Conservation (phyloP, 2,329 filamentous ascomycete species). For the Ceratocystis destructans region DNA sequence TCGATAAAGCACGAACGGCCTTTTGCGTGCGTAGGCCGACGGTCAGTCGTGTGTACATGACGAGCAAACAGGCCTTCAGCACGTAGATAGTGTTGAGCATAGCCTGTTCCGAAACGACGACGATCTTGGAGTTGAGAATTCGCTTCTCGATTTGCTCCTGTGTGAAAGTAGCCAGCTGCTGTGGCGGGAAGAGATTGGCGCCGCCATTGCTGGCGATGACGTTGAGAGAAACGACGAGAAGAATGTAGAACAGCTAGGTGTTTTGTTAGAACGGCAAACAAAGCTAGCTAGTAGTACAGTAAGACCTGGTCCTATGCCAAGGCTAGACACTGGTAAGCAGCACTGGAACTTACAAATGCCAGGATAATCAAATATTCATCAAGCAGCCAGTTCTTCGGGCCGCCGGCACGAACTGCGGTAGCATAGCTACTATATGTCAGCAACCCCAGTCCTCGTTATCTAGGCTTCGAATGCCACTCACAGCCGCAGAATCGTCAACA, state of each 20-base stretch:
- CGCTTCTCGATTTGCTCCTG: slow-evolving; percentile 28
- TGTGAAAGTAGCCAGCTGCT: slow-evolving; percentile 16
- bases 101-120: slow-evolving; percentile 46
- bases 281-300: not conserved
- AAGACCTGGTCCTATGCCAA: not conserved
- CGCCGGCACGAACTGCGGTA: slow-evolving; percentile 15
- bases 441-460: not conserved
- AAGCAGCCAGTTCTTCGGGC: slow-evolving; percentile 17
- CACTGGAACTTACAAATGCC: slow-evolving; percentile 14
- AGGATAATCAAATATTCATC: slow-evolving; percentile 17
- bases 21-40: slow-evolving; percentile 34
- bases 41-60: slow-evolving; percentile 33
- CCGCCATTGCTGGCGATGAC: slow-evolving; percentile 15
- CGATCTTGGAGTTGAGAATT: slow-evolving; percentile 44
- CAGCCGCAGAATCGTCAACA: slow-evolving; percentile 15
- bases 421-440: slow-evolving; percentile 14
- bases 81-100: slow-evolving; percentile 46
- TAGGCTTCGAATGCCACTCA: slow-evolving; percentile 1
- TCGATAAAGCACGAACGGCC: slow-evolving; percentile 35
- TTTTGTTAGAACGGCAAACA: not conserved
- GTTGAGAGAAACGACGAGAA: slow-evolving; percentile 26
- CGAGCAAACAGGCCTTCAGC: slow-evolving; percentile 42
- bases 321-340: not conserved
- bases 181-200: slow-evolving; percentile 15
- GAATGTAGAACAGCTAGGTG: slow-evolving; percentile 28